Percentiles rank a stretch among this genome's conserved stretches.
Evolutionary conservation across 306 rosid genomes (phyloP).

Genomic region (Inga laurina): DNA sequence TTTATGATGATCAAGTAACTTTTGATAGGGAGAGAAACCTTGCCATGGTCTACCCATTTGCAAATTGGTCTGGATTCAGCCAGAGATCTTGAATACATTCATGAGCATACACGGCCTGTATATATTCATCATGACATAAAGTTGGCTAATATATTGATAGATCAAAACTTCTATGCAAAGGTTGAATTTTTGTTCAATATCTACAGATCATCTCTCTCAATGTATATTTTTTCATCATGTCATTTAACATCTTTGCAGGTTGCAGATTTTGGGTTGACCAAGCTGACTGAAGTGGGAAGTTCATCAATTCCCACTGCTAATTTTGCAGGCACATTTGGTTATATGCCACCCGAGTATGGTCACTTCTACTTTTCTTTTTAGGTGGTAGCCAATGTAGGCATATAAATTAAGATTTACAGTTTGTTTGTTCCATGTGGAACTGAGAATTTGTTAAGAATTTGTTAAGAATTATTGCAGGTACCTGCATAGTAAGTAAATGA

Average conservation of each 20-base stretch:
- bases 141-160: constrained; percentile 90
- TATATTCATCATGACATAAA: constrained; percentile 95
- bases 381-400: neutral
- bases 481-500: constrained; percentile 57
- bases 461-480: constrained; percentile 75
- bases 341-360: constrained; percentile 77
- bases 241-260: constrained; percentile 41
- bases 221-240: neutral
- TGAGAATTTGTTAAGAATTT: neutral
- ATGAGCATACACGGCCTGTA: constrained; percentile 94
- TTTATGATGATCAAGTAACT: constrained; percentile 18
- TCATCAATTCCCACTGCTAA: constrained; percentile 30
- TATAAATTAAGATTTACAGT: neutral
- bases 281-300: constrained; percentile 60
- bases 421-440: neutral
- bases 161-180: constrained; percentile 82
- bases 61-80: constrained; percentile 59
- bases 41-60: constrained; percentile 85
- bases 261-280: constrained; percentile 68
- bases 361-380: neutral
- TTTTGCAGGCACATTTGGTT: constrained; percentile 70
- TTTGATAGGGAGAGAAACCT: constrained; percentile 60
- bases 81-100: constrained; percentile 88
- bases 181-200: constrained; percentile 40
- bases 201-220: neutral